These are phyloP conservation scores for Wakefieldia striispora DNA, from an alignment of 768 basidiomycete species.

Conservation along the genomic window DNA sequence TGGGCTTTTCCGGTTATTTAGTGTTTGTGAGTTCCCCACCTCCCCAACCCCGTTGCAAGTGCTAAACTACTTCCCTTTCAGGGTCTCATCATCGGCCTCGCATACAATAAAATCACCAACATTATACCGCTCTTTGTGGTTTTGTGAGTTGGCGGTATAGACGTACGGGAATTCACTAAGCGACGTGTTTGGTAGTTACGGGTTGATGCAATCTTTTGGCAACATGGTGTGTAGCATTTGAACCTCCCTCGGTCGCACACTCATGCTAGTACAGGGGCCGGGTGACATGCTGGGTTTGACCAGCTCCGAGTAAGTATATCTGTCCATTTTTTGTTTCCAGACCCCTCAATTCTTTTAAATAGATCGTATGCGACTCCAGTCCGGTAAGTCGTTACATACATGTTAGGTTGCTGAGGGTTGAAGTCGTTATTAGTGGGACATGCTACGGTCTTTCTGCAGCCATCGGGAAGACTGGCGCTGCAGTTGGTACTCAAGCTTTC, in stretches of 20 bases:
- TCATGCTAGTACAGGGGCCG: conserved; percentile 48
- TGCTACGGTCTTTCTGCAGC: conserved; percentile 70
- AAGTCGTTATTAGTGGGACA: conserved; percentile 45
- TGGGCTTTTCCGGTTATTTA: conserved; percentile 67
- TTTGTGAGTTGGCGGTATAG: conserved; percentile 42
- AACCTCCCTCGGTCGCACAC: not conserved
- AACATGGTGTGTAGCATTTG: conserved; percentile 46
- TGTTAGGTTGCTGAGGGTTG: not conserved
- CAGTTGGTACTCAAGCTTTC: conserved; percentile 68
- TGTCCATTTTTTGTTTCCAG: conserved; percentile 1
- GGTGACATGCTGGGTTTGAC: conserved; percentile 70
- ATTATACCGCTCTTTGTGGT: conserved; percentile 66
- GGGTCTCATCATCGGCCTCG: conserved; percentile 56
- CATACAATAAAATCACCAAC: conserved; percentile 60
- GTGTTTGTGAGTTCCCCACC: conserved; percentile 45
- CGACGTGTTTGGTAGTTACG: conserved; percentile 45
- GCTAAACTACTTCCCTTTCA: not conserved
- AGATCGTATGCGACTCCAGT: conserved; percentile 66
- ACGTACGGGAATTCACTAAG: conserved; percentile 1
- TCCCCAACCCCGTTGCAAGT: not conserved
- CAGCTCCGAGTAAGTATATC: conserved; percentile 54
- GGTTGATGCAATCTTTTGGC: conserved; percentile 70
- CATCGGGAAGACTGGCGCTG: conserved; percentile 69
- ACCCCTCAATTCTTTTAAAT: conserved; percentile 3
- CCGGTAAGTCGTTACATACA: conserved; percentile 35